Base-by-base conservation (phyloP, 805 yeast genomes). In the Hanseniaspora vineae region DNA sequence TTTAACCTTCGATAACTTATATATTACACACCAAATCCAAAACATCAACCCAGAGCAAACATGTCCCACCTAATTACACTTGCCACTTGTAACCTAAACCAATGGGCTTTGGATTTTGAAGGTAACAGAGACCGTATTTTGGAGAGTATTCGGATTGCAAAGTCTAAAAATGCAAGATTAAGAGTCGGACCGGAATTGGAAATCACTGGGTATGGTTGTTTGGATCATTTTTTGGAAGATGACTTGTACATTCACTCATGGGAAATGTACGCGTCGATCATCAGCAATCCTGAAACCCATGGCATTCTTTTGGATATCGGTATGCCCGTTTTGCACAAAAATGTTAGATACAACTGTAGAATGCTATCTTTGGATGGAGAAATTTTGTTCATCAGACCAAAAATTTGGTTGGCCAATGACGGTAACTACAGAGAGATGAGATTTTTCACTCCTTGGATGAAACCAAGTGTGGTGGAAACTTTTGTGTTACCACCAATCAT, bases 401-500 rank as follows among this genome's bases (percentile, higher is more conserved):
- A 92, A 62, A 60, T 92, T 42, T 81, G 88, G 76, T 73, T 92
- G 45, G 97, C 97, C 15, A 94, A 92, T 61, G 98, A 92, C 67
- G 99, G 99, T 0, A 92, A 92, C 62, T 92, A 94, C 67, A 77
- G 98, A 45, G 99, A 92, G 64, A 89, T 92, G 97, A 75, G 99
- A 57, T 87, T 81, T 63, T 92, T 92, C 65, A 85, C 95, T 0
- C 96, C 97, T 12, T 92, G 98, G 98, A 68, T 77, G 57, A 77
- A 86, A 47, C 78, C 88, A 3, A 78, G 81, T 55, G 75, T 78
- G 51, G 82, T 80, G 42, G 97, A 92, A 62, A 72, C 72, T 46
- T 82, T 73, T 57, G 67, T 74, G 31, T 71, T 94, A 50, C 98
- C 98, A 2, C 72, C 80, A 47, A 60, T 69, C 54, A 78, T 92